A percentile compares a stretch with the other conserved stretches of the same genome.
phyloP scores from a whole-genome alignment of 2,329 filamentous ascomycete species.

The Magnaporthiopsis poae region DNA sequence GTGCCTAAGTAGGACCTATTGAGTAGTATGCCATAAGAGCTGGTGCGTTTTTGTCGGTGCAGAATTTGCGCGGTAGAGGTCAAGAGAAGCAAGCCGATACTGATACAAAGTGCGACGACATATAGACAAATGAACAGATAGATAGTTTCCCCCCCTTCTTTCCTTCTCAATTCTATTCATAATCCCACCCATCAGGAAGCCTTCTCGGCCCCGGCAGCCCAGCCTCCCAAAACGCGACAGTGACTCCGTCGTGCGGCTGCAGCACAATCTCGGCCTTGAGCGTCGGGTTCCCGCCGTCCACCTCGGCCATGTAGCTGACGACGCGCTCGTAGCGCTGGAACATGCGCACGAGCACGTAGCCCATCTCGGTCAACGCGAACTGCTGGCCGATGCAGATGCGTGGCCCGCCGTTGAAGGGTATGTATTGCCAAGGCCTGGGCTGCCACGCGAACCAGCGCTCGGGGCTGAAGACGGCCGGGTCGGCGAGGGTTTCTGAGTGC shows the following conservation, averaged over 20 bases:
- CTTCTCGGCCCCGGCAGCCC: background rate
- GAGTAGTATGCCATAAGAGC: no score
- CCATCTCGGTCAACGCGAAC: conserved; percentile 69
- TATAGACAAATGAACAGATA: background rate
- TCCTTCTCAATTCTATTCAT: no score
- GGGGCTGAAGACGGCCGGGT: conserved; percentile 47
- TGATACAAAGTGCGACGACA: no score
- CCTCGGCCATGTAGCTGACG: conserved; percentile 44
- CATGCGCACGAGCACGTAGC: conserved; percentile 60
- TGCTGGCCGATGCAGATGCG: conserved; percentile 71
- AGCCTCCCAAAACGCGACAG: conserved; percentile 44
- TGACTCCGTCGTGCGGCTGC: conserved; percentile 49
- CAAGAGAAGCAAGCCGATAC: no score
- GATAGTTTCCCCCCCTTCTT: no score
- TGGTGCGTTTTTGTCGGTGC: no score
- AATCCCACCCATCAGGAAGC: no score
- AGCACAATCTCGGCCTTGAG: conserved; percentile 53
- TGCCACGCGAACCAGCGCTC: conserved; percentile 57
- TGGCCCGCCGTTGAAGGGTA: conserved; percentile 67
- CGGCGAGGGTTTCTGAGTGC: conserved; percentile 30
- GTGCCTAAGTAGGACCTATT: no score
- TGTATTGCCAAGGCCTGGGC: conserved; percentile 59
- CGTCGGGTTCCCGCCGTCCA: conserved; percentile 43
- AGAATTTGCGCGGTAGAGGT: no score
- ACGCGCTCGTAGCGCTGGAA: conserved; percentile 62